phyloP scores from a whole-genome alignment of 2,329 filamentous ascomycete species.

The Huntiella savannae region DNA sequence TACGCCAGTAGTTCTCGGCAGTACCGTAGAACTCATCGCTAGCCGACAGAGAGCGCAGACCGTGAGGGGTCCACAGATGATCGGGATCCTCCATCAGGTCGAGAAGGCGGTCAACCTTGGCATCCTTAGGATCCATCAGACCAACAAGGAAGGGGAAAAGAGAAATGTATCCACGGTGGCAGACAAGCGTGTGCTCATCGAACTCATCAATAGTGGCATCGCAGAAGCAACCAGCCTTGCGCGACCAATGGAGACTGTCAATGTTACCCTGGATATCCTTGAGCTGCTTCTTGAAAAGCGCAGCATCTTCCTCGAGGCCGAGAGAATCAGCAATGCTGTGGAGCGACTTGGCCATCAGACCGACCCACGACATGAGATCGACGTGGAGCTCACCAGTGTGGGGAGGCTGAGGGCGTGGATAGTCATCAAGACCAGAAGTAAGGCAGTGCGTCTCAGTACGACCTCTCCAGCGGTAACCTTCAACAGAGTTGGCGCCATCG shows the following conservation, averaged over 20 bases:
- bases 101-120: slow-evolving; percentile 54
- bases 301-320: slow-evolving; percentile 56
- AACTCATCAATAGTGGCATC: slow-evolving; percentile 91
- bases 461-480: slow-evolving; percentile 89
- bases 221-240: slow-evolving; percentile 65
- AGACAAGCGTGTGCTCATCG: slow-evolving; percentile 75
- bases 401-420: slow-evolving; percentile 80
- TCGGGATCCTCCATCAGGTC: slow-evolving; percentile 63
- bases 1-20: slow-evolving; percentile 91
- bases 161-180: slow-evolving; percentile 91
- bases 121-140: slow-evolving; percentile 52
- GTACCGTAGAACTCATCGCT: slow-evolving; percentile 70
- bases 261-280: slow-evolving; percentile 70
- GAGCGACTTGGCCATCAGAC: slow-evolving; percentile 83
- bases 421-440: slow-evolving; percentile 89
- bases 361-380: slow-evolving; percentile 90
- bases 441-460: slow-evolving; percentile 72
- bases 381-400: slow-evolving; percentile 91
- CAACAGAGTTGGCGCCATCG: slow-evolving; percentile 69
- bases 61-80: slow-evolving; percentile 76
- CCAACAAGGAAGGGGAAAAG: slow-evolving; percentile 84
- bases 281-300: slow-evolving; percentile 51
- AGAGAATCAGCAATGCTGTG: slow-evolving; percentile 59
- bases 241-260: slow-evolving; percentile 83
- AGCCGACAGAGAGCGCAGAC: slow-evolving; percentile 78